These are phyloP conservation scores for Russula vinacea DNA, from an alignment of 768 basidiomycete genomes.

Conservation along the genomic window DNA sequence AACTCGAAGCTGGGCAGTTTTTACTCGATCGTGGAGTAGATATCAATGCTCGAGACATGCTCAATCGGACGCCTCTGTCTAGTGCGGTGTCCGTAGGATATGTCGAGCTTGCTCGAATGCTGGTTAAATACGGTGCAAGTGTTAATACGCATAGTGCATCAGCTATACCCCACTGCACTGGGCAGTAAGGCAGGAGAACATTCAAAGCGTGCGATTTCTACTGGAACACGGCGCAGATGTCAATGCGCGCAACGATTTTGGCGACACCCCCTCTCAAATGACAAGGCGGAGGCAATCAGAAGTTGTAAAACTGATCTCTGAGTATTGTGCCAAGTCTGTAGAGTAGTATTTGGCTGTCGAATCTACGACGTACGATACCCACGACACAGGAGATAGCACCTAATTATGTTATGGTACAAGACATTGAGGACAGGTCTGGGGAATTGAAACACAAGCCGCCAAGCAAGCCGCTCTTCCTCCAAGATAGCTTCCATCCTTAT, in stretches of 20 bases:
- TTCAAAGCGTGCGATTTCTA: not conserved
- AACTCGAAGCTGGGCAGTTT: not conserved
- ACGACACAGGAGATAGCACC: too few relatives aligned
- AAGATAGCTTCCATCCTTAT: too few relatives aligned
- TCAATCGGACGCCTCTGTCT: not conserved
- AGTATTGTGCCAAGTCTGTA: too few relatives aligned
- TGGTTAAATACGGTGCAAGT: not conserved
- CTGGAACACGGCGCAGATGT: not conserved
- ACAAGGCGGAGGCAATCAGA: too few relatives aligned
- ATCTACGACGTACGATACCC: too few relatives aligned
- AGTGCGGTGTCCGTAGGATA: fast-evolving
- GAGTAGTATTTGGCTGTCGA: too few relatives aligned
- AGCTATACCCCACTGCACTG: not conserved
- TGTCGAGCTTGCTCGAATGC: not conserved
- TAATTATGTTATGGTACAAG: too few relatives aligned
- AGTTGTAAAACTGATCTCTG: too few relatives aligned
- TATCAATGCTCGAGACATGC: not conserved
- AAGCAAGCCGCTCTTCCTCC: too few relatives aligned
- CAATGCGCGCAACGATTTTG: not conserved
- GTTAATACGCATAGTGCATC: fast-evolving
- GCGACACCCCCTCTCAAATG: too few relatives aligned
- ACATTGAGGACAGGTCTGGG: too few relatives aligned
- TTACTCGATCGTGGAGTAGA: constrained; percentile 1
- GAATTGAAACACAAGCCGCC: too few relatives aligned
- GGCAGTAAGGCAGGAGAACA: not conserved